phyloP scores from a whole-genome alignment of 768 basidiomycete genomes.

The Panaeolus cyanescens region DNA sequence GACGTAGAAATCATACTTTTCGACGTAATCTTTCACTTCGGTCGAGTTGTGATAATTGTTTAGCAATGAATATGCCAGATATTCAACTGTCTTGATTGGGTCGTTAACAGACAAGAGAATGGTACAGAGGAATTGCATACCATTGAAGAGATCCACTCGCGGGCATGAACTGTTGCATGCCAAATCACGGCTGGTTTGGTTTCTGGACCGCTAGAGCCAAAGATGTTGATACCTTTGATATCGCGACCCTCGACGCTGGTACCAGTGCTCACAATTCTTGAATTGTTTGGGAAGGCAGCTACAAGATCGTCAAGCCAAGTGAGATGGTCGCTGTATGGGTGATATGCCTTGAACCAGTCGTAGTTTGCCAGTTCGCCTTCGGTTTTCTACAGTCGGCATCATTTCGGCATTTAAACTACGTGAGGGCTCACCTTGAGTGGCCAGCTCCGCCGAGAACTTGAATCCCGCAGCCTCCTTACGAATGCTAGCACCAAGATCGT shows the following conservation, averaged over 20 bases:
- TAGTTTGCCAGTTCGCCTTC: slow-evolving; percentile 4
- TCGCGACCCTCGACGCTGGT: slow-evolving; percentile 9
- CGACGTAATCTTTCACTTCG: neutral
- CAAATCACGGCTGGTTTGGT: slow-evolving; percentile 1
- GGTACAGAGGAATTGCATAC: neutral
- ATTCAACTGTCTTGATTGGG: neutral
- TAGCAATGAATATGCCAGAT: neutral
- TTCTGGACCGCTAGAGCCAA: slow-evolving; percentile 2
- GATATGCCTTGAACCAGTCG: slow-evolving; percentile 12
- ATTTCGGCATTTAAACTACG: neutral
- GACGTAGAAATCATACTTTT: slow-evolving; percentile 3
- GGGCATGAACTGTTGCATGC: slow-evolving; percentile 4
- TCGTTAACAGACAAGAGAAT: neutral
- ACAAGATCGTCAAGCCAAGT: slow-evolving; percentile 10
- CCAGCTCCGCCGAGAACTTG: neutral
- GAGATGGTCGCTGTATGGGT: slow-evolving; percentile 9
- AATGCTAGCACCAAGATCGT: slow-evolving; percentile 7
- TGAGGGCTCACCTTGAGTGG: neutral
- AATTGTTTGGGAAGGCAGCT: slow-evolving; percentile 3
- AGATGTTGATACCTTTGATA: slow-evolving; percentile 12
- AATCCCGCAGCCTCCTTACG: slow-evolving; percentile 6
- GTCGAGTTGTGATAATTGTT: slow-evolving; percentile 1
- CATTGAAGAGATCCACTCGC: slow-evolving; percentile 5
- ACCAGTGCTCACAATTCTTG: slow-evolving; percentile 6
- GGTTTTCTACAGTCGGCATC: no score